Conservation (phyloP, 495 filamentous ascomycete genomes). For the Penicillium subrubescens region DNA sequence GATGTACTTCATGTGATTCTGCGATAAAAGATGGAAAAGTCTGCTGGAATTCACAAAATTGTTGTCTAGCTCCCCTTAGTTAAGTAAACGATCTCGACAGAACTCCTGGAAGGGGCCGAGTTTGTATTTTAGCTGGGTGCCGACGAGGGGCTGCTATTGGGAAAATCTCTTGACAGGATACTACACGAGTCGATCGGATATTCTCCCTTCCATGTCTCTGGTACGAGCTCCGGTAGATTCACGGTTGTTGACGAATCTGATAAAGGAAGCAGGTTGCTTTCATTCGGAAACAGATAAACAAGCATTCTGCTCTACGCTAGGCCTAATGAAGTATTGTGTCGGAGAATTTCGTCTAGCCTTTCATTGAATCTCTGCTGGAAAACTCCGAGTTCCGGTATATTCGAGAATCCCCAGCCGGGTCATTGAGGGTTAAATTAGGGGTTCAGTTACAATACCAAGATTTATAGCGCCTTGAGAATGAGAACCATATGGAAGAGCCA, state of each 20-base stretch:
- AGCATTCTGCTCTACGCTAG: conserved; percentile 7
- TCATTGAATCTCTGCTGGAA: conserved; percentile 17
- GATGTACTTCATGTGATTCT: conserved; percentile 5
- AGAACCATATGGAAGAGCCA: too few species aligned
- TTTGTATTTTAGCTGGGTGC: neutral
- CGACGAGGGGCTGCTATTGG: neutral
- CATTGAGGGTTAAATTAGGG: too few species aligned
- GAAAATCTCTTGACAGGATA: neutral
- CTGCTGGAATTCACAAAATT: conserved; percentile 1
- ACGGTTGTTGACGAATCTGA: conserved; percentile 9
- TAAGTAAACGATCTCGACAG: neutral
- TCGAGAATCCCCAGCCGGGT: conserved; percentile 15
- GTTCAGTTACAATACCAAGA: too few species aligned
- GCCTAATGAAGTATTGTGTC: conserved; percentile 1
- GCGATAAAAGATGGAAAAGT: conserved; percentile 5
- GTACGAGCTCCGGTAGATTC: neutral
- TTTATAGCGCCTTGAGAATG: too few species aligned
- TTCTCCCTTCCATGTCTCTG: neutral
- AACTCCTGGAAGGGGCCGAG: neutral
- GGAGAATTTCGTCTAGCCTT: conserved; percentile 3
- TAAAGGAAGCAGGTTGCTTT: conserved; percentile 18
- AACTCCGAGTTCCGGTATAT: conserved; percentile 1
- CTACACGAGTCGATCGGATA: neutral
- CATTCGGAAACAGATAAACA: conserved; percentile 15
- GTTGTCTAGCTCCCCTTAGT: neutral